These are phyloP conservation scores for Trichosanthes truncata DNA, from an alignment of 306 rosid species.

Conservation along the genomic window DNA sequence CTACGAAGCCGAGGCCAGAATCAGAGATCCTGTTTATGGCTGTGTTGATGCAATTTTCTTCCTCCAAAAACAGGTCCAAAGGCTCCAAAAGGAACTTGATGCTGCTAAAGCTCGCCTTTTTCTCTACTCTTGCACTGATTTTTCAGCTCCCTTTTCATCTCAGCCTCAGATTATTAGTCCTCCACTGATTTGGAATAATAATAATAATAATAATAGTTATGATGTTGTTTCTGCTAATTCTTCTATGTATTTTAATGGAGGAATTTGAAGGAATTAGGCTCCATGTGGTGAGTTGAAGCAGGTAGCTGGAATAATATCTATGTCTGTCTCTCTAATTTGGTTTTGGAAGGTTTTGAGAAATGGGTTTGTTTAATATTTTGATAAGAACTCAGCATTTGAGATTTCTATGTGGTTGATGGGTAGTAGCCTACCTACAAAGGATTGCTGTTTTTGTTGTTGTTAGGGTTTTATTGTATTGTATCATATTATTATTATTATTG, in stretches of 20 bases:
- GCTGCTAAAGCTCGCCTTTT: slow-evolving; percentile 69
- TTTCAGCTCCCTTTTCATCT: slow-evolving; percentile 12
- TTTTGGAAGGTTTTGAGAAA: not conserved
- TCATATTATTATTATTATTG: not conserved
- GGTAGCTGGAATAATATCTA: not conserved
- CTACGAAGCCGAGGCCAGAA: slow-evolving; percentile 87
- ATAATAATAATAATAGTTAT: not conserved
- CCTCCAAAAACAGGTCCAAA: slow-evolving; percentile 81
- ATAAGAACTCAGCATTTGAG: not conserved
- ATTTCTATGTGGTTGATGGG: not conserved
- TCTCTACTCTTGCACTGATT: slow-evolving; percentile 51
- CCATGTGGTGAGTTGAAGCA: not conserved
- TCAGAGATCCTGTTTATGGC: slow-evolving; percentile 87
- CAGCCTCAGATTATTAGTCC: not conserved
- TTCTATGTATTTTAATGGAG: slow-evolving; percentile 32
- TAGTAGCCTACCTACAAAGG: not conserved
- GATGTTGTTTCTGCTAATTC: not conserved
- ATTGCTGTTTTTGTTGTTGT: not conserved
- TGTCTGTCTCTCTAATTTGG: not conserved
- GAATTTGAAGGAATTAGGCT: slow-evolving; percentile 7
- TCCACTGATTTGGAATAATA: slow-evolving; percentile 11
- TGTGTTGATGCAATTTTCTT: slow-evolving; percentile 88
- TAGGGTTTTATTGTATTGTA: slow-evolving; percentile 3
- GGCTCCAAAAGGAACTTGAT: slow-evolving; percentile 89
- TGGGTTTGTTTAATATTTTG: not conserved